These are phyloP conservation scores for Saturnispora bothae DNA, from an alignment of 805 yeast genomes.

Conservation along the genomic window DNA sequence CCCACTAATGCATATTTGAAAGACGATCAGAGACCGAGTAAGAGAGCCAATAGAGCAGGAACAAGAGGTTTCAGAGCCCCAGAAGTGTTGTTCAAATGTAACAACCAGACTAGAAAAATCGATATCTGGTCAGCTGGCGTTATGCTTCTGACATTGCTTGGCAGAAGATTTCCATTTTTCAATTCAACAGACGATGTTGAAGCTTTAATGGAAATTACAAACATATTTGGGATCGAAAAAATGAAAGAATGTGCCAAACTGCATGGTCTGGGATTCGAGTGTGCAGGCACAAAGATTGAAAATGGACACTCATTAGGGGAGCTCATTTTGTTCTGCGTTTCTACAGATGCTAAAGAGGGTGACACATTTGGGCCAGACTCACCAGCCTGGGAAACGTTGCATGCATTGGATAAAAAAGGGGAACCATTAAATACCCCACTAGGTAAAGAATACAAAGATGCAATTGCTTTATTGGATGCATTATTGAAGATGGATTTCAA, in stretches of 20 bases:
- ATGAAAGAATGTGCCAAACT: constrained; percentile 68
- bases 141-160: constrained; percentile 64
- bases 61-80: constrained; percentile 94
- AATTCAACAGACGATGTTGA: constrained; percentile 91
- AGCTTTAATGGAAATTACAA: constrained; percentile 75
- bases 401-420: constrained; percentile 36
- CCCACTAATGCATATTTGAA: constrained; percentile 62
- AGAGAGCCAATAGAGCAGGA: constrained; percentile 95
- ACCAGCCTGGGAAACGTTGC: constrained; percentile 56
- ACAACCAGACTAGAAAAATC: constrained; percentile 68
- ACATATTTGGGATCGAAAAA: constrained; percentile 65
- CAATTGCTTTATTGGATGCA: constrained; percentile 45
- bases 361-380: constrained; percentile 62
- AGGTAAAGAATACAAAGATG: constrained; percentile 33
- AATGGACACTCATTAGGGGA: constrained; percentile 29
- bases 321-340: constrained; percentile 34
- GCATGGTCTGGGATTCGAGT: constrained; percentile 84
- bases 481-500: constrained; percentile 50
- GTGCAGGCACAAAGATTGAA: constrained; percentile 42
- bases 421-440: constrained; percentile 26
- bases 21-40: constrained; percentile 76
- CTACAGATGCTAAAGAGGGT: constrained; percentile 36
- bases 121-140: constrained; percentile 95
- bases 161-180: constrained; percentile 84
- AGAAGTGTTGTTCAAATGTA: constrained; percentile 79